Base-by-base conservation (phyloP, 2,329 filamentous ascomycete genomes). In the Microsporum canis region DNA sequence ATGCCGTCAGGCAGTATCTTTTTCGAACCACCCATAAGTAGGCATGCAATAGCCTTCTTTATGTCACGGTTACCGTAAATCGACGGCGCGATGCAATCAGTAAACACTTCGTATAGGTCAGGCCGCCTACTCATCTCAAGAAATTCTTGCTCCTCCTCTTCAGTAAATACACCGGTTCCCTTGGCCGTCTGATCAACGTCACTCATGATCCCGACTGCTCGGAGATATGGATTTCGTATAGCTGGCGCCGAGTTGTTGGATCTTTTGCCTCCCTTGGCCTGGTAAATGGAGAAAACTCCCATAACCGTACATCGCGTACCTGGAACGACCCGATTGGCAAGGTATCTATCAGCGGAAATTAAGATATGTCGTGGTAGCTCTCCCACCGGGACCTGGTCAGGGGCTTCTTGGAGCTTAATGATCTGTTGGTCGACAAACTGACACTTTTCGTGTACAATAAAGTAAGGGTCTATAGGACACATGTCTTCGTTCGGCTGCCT, bases 1-100 rank as follows among this genome's bases (percentile, higher is more conserved):
- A 99, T 99, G 39, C 94, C 94, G 68, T 99, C 94, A 0, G 94
- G 94, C 0, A 99, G 78, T 41, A 99, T 95, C 77, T 99, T 99
- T 76, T 99, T 99, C 34, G 91, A 95, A 12, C 94, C 94, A 62
- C 94, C 94, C 72, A 97, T 85, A 1, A 99, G 80, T 4, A 99
- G 79, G 76, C 94, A 99, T 1, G 95, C 84, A 68, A 99, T 97
- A 3, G 94, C 87, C 74, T 97, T 99, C 72, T 99, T 99, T 74
- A 99, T 99, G 71, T 97, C 89, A 43, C 83, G 77, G 71, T 96
- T 99, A 58, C 94, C 94, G 71, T 96, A 99, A 69, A 99, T 99
- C 0, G 94, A 96, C 0, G 94, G 94, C 3, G 94, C 94, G 67
- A 99, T 96, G 73, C 91, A 97, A 68, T 88, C 85, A 1, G 91